Percentiles rank a stretch among this genome's conserved stretches.
Evolutionary conservation across 257 asterid species (phyloP).

Genomic region (Solanum lycopersicoides): DNA sequence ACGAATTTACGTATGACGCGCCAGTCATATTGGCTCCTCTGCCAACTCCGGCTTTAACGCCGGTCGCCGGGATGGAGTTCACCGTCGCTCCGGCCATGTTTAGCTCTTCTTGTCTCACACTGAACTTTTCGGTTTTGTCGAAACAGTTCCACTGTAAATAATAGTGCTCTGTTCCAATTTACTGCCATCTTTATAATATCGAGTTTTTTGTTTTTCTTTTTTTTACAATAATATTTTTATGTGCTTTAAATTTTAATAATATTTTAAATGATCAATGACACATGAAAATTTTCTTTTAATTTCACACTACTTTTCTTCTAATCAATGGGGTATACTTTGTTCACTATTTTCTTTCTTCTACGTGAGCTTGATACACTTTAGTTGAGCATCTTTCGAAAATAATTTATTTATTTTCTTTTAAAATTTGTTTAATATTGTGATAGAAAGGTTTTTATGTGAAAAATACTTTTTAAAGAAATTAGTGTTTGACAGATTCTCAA

Average conservation of each 20-base stretch:
- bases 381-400: accelerated
- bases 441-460: too few relatives aligned
- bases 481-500: too few relatives aligned
- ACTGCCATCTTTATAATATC: neutral
- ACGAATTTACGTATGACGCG: slow-evolving; percentile 22
- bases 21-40: neutral
- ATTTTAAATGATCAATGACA: neutral
- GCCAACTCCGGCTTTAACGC: neutral
- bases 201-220: neutral
- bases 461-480: too few relatives aligned
- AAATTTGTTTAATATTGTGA: accelerated
- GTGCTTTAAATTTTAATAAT: neutral
- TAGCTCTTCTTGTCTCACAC: neutral
- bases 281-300: too few relatives aligned
- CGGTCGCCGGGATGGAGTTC: slow-evolving; percentile 6
- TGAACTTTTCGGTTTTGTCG: neutral
- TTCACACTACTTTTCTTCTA: too few relatives aligned
- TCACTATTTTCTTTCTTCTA: too few relatives aligned
- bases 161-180: neutral
- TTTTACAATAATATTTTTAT: too few relatives aligned
- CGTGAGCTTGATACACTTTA: too few relatives aligned
- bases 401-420: too few relatives aligned
- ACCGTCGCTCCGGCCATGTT: slow-evolving; percentile 11
- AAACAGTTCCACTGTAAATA: neutral
- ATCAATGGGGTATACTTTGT: too few relatives aligned